Conservation (phyloP, 2,329 filamentous ascomycete species). For the Alternaria infectoria region DNA sequence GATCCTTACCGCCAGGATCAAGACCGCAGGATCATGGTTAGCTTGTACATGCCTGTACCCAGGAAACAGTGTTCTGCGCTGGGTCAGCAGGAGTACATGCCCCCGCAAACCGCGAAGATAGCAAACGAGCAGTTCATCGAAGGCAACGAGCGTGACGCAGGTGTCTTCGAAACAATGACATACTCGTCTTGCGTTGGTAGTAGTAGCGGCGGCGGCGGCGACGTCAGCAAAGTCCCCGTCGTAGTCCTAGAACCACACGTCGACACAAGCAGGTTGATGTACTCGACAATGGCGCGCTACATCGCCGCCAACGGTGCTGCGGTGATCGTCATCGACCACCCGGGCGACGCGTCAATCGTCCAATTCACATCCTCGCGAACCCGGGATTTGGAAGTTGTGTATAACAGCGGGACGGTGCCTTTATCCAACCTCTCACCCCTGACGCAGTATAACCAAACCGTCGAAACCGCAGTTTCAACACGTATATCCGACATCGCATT, state of each 20-base stretch:
- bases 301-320: conserved; percentile 56
- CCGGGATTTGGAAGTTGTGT: conserved; percentile 16
- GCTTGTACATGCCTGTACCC: conserved; percentile 31
- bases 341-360: conserved; percentile 54
- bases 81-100: conserved; percentile 31
- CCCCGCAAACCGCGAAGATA: conserved; percentile 17
- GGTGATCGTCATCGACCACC: conserved; percentile 59
- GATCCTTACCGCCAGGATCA: conserved; percentile 2
- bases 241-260: conserved; percentile 57
- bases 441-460: conserved; percentile 22
- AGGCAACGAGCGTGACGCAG: conserved; percentile 13
- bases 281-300: conserved; percentile 53
- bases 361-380: conserved; percentile 45
- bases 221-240: conserved; percentile 17
- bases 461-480: conserved; percentile 15
- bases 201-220: neutral
- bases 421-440: conserved; percentile 23
- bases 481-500: conserved; percentile 28
- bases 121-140: conserved; percentile 32
- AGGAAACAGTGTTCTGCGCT: conserved; percentile 13
- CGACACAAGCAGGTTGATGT: conserved; percentile 52
- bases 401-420: conserved; percentile 26
- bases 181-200: conserved; percentile 26
- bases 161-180: conserved; percentile 27
- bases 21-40: conserved; percentile 24